These are phyloP conservation scores for Heracleum sosnowskyi DNA, from an alignment of 129 eudicot genomes.

Conservation along the genomic window DNA sequence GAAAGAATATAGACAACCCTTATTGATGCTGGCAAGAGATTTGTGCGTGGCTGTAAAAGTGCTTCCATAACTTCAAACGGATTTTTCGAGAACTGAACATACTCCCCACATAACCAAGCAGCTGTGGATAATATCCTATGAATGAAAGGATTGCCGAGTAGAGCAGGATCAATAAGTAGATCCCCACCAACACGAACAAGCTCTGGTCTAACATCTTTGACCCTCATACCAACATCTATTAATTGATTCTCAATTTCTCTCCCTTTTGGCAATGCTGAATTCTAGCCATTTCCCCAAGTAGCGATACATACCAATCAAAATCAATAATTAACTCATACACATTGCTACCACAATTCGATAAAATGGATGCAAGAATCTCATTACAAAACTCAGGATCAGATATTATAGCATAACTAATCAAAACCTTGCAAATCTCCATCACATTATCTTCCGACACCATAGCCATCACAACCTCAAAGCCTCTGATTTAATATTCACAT, in stretches of 20 bases:
- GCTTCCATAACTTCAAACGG: conserved; percentile 82
- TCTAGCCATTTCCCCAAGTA: conserved; percentile 86
- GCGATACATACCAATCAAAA: conserved; percentile 90
- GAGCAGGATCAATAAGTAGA: conserved; percentile 82
- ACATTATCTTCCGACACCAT: conserved; percentile 90
- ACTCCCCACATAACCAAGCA: conserved; percentile 83
- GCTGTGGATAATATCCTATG: conserved; percentile 69
- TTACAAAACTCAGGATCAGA: conserved; percentile 88
- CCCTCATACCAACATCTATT: conserved; percentile 90
- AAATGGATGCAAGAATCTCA: conserved; percentile 59
- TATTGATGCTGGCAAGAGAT: conserved; percentile 68
- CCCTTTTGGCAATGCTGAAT: conserved; percentile 82
- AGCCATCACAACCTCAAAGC: conserved; percentile 68
- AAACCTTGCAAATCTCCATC: conserved; percentile 68
- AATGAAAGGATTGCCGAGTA: conserved; percentile 78
- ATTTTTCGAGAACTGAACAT: conserved; percentile 61
- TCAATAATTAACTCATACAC: conserved; percentile 66
- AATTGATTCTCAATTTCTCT: conserved; percentile 71
- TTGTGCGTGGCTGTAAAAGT: conserved; percentile 74
- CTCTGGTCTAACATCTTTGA: conserved; percentile 70
- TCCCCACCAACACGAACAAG: conserved; percentile 77
- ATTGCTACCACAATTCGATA: conserved; percentile 63
- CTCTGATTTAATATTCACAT: conserved; percentile 62
- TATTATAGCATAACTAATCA: conserved; percentile 70
- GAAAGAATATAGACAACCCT: conserved; percentile 85